A percentile compares a stretch with the other conserved stretches of the same genome.
phyloP scores from a whole-genome alignment of 306 rosid species.

The Fragaria nilgerrensis region DNA sequence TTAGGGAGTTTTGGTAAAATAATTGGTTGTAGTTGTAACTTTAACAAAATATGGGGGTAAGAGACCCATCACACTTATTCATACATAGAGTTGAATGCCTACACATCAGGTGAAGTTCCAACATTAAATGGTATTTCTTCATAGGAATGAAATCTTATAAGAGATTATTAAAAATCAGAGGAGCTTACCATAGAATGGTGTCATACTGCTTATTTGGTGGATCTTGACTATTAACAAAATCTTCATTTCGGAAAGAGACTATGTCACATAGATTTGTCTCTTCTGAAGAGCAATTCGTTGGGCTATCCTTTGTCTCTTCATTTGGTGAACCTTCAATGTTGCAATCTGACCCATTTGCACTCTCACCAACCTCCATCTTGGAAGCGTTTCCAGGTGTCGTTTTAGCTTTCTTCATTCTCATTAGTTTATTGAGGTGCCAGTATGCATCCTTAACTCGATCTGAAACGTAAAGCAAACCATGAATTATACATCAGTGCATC shows the following conservation, averaged over 20 bases:
- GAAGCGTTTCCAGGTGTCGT: conserved; percentile 39
- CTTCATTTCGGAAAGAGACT: conserved; percentile 69
- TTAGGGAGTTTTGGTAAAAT: background rate
- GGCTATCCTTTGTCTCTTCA: conserved; percentile 32
- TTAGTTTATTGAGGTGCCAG: conserved; percentile 60
- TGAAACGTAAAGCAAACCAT: conserved; percentile 21
- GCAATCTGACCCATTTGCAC: conserved; percentile 31
- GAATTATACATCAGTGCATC: background rate
- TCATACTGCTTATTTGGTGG: conserved; percentile 60
- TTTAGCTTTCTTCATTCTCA: conserved; percentile 35
- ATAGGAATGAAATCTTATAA: background rate
- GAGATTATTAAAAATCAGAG: conserved; percentile 12
- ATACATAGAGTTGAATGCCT: background rate
- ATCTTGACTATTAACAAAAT: conserved; percentile 53
- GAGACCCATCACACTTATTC: background rate
- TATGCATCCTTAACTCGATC: conserved; percentile 73
- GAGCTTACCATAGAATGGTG: conserved; percentile 74
- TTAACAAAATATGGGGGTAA: background rate
- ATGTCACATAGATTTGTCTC: conserved; percentile 38
- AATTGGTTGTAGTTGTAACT: background rate
- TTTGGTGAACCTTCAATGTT: conserved; percentile 25
- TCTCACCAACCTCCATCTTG: conserved; percentile 32
- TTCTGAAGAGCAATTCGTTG: conserved; percentile 31
- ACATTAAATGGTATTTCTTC: background rate
- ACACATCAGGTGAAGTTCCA: conserved; percentile 2